Percentiles rank a stretch among this genome's conserved stretches.
These are phyloP conservation scores for Dipteronia sinensis DNA, from an alignment of 345 rosid species.

Conservation along the genomic window DNA sequence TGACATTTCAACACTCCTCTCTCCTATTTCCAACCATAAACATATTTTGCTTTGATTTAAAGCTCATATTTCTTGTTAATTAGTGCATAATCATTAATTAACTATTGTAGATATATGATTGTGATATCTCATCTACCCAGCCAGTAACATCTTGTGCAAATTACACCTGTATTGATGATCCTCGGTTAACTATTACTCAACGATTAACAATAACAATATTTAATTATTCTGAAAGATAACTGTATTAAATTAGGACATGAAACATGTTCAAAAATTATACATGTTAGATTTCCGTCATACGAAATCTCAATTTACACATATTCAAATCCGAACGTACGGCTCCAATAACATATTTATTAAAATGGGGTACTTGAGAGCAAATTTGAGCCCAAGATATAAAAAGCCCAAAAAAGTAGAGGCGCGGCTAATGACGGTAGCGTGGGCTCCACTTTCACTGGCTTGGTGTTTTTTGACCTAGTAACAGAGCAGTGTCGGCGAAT, in stretches of 20 bases:
- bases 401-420: no score
- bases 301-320: no score
- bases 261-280: no score
- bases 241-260: no score
- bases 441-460: neutral
- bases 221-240: neutral
- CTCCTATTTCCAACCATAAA: neutral
- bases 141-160: neutral
- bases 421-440: neutral
- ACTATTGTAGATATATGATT: neutral
- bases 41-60: slow-evolving; percentile 21
- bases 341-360: no score
- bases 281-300: no score
- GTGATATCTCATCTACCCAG: neutral
- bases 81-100: neutral
- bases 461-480: neutral
- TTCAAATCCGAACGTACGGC: no score
- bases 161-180: neutral
- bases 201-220: neutral
- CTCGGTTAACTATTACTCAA: neutral
- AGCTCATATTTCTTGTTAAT: slow-evolving; percentile 10
- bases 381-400: no score
- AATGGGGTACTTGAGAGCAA: no score
- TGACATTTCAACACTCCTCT: slow-evolving; percentile 30
- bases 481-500: slow-evolving; percentile 34